A percentile compares a stretch with the other conserved stretches of the same genome.
Conservation (phyloP, 176 grass and related monocot species). For the Elaeis guineensis region DNA sequence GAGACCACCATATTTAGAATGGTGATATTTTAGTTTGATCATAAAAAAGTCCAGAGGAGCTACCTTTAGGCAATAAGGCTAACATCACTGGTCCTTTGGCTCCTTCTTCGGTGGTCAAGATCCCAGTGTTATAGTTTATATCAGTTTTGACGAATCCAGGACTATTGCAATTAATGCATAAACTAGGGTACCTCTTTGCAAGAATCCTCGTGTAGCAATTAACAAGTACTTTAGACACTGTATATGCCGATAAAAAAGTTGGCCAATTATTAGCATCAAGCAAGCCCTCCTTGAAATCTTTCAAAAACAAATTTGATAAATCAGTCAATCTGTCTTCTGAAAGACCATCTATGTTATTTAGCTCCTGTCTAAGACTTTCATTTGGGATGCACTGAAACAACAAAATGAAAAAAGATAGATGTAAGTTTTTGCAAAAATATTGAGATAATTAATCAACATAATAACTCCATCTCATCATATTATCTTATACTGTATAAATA, state of each 20-base stretch:
- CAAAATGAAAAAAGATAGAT: slow-evolving; percentile 8
- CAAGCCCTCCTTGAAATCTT: slow-evolving; percentile 25
- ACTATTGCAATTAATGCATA: slow-evolving; percentile 37
- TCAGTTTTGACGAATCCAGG: slow-evolving; percentile 52
- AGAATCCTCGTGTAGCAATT: slow-evolving; percentile 45
- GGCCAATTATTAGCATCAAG: slow-evolving; percentile 32
- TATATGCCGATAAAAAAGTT: slow-evolving; percentile 20
- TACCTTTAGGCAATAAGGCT: slow-evolving; percentile 26
- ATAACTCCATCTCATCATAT: no score
- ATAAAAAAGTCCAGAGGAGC: slow-evolving; percentile 39
- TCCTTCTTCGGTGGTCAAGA: slow-evolving; percentile 37
- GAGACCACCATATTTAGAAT: slow-evolving; percentile 2
- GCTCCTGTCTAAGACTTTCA: slow-evolving; percentile 33
- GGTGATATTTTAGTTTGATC: slow-evolving; percentile 17
- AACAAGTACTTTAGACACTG: slow-evolving; percentile 31
- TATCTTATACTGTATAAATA: no score
- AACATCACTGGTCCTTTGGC: slow-evolving; percentile 28
- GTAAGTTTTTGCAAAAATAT: no score
- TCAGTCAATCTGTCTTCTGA: slow-evolving; percentile 37
- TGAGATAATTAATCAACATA: no score
- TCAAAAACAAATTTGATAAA: slow-evolving; percentile 21
- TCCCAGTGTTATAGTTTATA: slow-evolving; percentile 22
- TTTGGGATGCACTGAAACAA: slow-evolving; percentile 24
- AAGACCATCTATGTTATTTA: slow-evolving; percentile 18
- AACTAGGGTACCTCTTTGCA: slow-evolving; percentile 18